phyloP scores from a whole-genome alignment of 208 protist species.

The Acanthamoeba royreba region DNA sequence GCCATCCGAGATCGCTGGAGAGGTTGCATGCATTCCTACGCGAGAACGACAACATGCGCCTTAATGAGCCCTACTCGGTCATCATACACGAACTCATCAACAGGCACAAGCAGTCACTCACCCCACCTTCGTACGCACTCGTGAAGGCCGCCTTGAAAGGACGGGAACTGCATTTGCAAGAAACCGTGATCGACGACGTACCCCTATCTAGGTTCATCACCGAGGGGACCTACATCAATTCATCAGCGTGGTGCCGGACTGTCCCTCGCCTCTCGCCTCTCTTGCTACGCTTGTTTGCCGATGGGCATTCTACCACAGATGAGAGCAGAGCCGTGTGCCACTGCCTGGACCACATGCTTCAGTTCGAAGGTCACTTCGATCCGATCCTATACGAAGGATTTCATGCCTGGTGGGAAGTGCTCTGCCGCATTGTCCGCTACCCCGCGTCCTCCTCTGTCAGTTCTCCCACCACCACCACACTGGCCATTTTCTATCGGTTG shows the following conservation, averaged over 20 bases:
- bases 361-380: background rate
- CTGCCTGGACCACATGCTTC: background rate
- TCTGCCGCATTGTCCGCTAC: background rate
- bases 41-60: background rate
- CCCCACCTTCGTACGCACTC: background rate
- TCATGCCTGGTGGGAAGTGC: conserved; percentile 25
- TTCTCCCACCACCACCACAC: background rate
- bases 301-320: background rate
- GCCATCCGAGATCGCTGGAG: background rate
- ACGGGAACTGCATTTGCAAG: background rate
- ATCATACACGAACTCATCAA: background rate
- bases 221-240: background rate
- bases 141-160: background rate
- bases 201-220: background rate
- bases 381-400: background rate
- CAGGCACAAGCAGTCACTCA: background rate
- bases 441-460: background rate
- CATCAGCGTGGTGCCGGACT: background rate
- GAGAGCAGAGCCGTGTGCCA: background rate
- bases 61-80: background rate
- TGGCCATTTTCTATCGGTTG: background rate
- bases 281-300: background rate
- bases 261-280: background rate
- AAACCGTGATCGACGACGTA: background rate
- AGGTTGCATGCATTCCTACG: background rate